Evolutionary conservation across 257 asterid species (phyloP).

Genomic region (Penstemon eatonii): DNA sequence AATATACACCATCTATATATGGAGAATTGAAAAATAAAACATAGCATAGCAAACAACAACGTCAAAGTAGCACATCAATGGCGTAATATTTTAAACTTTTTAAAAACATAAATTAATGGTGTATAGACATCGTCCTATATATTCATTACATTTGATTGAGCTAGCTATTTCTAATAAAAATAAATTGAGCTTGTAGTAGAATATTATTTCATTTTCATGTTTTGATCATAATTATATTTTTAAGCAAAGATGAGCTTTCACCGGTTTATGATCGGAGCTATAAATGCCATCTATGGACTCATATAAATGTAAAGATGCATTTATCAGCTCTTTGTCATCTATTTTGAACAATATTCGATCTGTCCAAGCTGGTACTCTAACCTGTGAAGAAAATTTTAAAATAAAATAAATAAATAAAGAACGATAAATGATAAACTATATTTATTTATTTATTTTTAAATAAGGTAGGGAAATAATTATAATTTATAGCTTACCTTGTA

Average conservation of each 20-base stretch:
- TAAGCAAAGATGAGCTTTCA: conserved; percentile 69
- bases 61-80: no score
- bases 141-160: no score
- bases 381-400: conserved; percentile 31
- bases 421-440: background rate
- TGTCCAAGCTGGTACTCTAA: conserved; percentile 85
- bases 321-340: conserved; percentile 38
- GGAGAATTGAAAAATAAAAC: no score
- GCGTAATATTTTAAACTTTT: no score
- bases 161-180: no score
- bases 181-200: no score
- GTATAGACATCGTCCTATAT: no score
- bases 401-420: background rate
- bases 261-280: conserved; percentile 76
- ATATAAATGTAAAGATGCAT: conserved; percentile 56
- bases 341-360: conserved; percentile 68
- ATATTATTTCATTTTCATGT: no score
- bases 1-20: no score
- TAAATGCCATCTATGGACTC: conserved; percentile 49
- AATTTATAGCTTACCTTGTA: conserved; percentile 41
- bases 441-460: background rate
- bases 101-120: no score
- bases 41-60: no score
- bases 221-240: conserved; percentile 17
- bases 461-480: background rate